Conservation (phyloP, 345 rosid genomes). For the Lenwebbia sp. region DNA sequence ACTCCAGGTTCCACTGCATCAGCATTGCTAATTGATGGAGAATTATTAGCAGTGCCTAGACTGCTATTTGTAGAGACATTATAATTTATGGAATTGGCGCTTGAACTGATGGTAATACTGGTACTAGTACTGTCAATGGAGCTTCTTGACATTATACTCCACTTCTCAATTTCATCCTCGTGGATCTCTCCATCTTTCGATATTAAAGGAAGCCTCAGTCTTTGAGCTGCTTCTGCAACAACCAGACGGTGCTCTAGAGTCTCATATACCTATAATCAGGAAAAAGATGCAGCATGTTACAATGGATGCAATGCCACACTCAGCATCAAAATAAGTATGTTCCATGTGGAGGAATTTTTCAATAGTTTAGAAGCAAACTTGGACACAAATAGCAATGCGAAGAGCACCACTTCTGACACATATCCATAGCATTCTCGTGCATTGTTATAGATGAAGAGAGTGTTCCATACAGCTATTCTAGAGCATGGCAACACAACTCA, state of each 20-base stretch:
- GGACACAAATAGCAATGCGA: not conserved
- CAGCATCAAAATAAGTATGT: not conserved
- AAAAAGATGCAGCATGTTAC: not conserved
- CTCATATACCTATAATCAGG: conserved; percentile 59
- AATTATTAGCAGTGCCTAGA: conserved; percentile 22
- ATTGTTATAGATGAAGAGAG: not conserved
- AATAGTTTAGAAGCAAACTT: not conserved
- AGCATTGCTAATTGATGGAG: conserved; percentile 16
- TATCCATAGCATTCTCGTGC: not conserved
- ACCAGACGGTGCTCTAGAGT: conserved; percentile 78
- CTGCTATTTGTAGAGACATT: conserved; percentile 39
- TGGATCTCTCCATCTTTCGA: conserved; percentile 88
- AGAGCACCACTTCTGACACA: not conserved
- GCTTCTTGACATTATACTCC: conserved; percentile 73
- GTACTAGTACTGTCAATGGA: conserved; percentile 82
- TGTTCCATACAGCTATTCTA: not conserved
- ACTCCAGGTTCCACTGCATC: conserved; percentile 62
- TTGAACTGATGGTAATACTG: conserved; percentile 61
- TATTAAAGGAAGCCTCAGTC: conserved; percentile 84
- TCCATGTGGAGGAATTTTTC: not conserved
- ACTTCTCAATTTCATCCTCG: conserved; percentile 90
- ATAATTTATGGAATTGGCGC: conserved; percentile 57
- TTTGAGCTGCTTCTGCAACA: conserved; percentile 96
- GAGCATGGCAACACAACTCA: not conserved
- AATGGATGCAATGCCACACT: not conserved